A percentile compares a stretch with the other conserved stretches of the same genome.
phyloP scores from a whole-genome alignment of 2,329 filamentous ascomycete genomes.

The Mycosphaerella sp. region DNA sequence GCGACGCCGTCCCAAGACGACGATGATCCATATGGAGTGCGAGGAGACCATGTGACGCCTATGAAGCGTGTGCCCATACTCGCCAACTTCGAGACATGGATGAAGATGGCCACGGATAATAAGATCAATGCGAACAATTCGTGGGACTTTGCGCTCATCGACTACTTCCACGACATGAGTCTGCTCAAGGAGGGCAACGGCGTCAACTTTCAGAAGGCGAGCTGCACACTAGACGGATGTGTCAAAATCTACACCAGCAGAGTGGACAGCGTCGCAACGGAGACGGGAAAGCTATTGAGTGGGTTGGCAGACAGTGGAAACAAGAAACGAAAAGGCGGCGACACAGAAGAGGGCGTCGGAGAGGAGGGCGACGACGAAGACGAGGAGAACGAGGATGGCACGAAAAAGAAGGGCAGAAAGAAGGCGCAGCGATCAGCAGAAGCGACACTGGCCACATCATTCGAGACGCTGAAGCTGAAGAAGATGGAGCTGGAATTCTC shows the following conservation, averaged over 20 bases:
- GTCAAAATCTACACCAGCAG: conserved; percentile 99
- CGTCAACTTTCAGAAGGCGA: conserved; percentile 98
- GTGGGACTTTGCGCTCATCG: conserved; percentile 99
- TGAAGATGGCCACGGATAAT: conserved; percentile 99
- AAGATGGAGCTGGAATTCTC: conserved; percentile 97
- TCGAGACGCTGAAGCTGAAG: conserved; percentile 82
- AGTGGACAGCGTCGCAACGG: conserved; percentile 95
- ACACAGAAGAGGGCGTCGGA: conserved; percentile 57
- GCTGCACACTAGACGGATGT: conserved; percentile 93
- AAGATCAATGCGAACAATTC: conserved; percentile 94
- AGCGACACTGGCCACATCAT: conserved; percentile 84
- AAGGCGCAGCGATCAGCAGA: conserved; percentile 76
- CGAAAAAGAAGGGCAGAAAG: conserved; percentile 60
- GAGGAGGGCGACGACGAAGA: conserved; percentile 52
- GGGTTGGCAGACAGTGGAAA: conserved; percentile 79
- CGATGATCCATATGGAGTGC: conserved; percentile 47
- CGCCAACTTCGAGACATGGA: conserved; percentile 99
- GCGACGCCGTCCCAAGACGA: conserved; percentile 50
- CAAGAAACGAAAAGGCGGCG: conserved; percentile 46
- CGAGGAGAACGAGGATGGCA: conserved; percentile 48
- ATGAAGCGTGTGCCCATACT: conserved; percentile 94
- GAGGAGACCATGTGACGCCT: conserved; percentile 74
- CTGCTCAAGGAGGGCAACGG: conserved; percentile 91
- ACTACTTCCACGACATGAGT: conserved; percentile 99
- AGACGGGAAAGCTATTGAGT: conserved; percentile 90